Percentiles rank a stretch among this genome's conserved stretches.
Evolutionary conservation across 2,329 filamentous ascomycete species (phyloP).

Genomic region (Cyphellophora europaea): DNA sequence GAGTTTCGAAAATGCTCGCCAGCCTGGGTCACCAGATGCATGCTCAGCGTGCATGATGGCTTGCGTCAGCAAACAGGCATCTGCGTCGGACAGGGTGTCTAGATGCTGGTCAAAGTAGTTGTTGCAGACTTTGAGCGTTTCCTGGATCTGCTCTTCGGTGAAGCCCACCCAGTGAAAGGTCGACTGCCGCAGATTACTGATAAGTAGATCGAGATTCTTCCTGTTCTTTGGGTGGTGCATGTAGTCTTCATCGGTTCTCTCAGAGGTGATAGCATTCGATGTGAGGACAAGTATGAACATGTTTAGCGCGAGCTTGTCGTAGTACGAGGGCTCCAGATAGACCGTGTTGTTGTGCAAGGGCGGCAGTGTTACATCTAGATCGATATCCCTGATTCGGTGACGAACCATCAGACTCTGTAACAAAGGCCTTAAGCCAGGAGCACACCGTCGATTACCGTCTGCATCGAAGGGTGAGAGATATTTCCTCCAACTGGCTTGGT

Average conservation of each 20-base stretch:
- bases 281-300: conserved; percentile 76
- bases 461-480: conserved; percentile 59
- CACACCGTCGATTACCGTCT: conserved; percentile 40
- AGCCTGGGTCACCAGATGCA: conserved; percentile 52
- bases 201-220: conserved; percentile 56
- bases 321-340: conserved; percentile 69
- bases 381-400: conserved; percentile 63
- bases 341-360: conserved; percentile 62
- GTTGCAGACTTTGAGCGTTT: conserved; percentile 56
- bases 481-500: conserved; percentile 60
- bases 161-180: conserved; percentile 83
- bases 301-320: conserved; percentile 75
- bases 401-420: conserved; percentile 76
- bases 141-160: conserved; percentile 47
- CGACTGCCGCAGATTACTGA: conserved; percentile 71
- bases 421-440: conserved; percentile 49
- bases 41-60: conserved; percentile 57
- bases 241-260: conserved; percentile 74
- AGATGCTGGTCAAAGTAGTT: conserved; percentile 57
- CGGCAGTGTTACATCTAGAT: conserved; percentile 56
- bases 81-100: conserved; percentile 50
- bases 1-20: conserved; percentile 56
- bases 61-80: conserved; percentile 50
- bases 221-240: conserved; percentile 73
- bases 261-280: conserved; percentile 80